Evolutionary conservation across 2,329 filamentous ascomycete genomes (phyloP).

Genomic region (Colletotrichum sp.): DNA sequence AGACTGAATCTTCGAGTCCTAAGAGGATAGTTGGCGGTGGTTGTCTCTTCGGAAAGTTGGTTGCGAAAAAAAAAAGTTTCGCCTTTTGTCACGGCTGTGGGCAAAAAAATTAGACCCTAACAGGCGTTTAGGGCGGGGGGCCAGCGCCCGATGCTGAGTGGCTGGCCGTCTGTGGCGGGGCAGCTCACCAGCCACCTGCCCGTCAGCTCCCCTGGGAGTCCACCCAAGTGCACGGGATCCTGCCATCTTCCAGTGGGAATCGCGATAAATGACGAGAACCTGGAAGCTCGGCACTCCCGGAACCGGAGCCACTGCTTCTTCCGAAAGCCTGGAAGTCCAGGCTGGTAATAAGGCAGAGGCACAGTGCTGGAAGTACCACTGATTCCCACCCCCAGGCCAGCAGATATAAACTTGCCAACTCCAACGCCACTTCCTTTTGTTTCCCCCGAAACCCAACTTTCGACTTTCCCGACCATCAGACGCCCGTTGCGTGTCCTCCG

Average conservation of each 20-base stretch:
- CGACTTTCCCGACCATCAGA: not conserved
- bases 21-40: conserved; percentile 31
- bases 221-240: not conserved
- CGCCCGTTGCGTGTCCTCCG: not conserved
- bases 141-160: not conserved
- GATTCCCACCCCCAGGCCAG: conserved; percentile 15
- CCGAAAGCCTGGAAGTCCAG: not conserved
- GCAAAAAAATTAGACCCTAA: conserved; percentile 22
- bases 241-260: not conserved
- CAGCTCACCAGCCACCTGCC: conserved; percentile 1
- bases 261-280: not conserved
- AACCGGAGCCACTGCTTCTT: not conserved
- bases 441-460: not conserved
- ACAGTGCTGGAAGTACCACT: conserved; percentile 11
- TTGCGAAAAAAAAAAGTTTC: conserved; percentile 30
- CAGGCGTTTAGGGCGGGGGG: conserved; percentile 13
- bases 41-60: conserved; percentile 21
- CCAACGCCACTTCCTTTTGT: conserved; percentile 19
- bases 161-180: not conserved
- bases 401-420: conserved; percentile 23
- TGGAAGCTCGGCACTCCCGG: not conserved
- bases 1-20: conserved; percentile 99
- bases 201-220: not conserved
- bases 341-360: not conserved
- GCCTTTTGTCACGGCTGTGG: conserved; percentile 22